Evolutionary conservation across 495 filamentous ascomycete species (phyloP), one percentile per base, ranked within the genome.

Genomic region (Talaromyces stipitatus): DNA sequence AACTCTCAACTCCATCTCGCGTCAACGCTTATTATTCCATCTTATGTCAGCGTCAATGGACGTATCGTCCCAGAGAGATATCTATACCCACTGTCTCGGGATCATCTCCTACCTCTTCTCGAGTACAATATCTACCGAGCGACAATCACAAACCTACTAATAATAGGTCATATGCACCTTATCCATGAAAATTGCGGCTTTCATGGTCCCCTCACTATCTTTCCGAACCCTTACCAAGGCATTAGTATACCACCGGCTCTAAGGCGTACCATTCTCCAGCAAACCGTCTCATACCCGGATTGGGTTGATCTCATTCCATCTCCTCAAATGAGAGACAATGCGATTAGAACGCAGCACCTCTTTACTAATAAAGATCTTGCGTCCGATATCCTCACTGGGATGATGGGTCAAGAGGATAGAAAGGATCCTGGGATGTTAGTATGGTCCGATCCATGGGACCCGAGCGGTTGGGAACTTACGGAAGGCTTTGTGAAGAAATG

Each of bases 241-340:
- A 33, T 58, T 24, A 48, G 59, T 9, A 50, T 72, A 14, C 78
- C 81, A 0, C 61, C 62, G 0, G 69, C 65, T 52, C 70, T 85
- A 2, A 69, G 70, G 2, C 78, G 78, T 1, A 83, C 81, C 2
- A 57, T 47, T 20, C 26, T 81, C 0, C 81, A 83, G 58, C 57
- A 51, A 10, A 56, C 59, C 0, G 62, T 67, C 5, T 62, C 66
- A 1, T 81, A 84, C 51, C 75, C 78, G 48, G 73, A 76, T 0
- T 84, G 79, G 73, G 61, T 84, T 16, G 79, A 83, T 56, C 70
- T 82, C 47, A 76, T 82, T 50, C 81, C 80, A 2, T 67, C 73
- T 28, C 71, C 73, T 16, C 65, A 62, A 18, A 67, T 83, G 60
- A 72, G 81, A 2, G 76, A 83, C 48, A 80, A 80, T 38, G 61